phyloP scores from a whole-genome alignment of 169 alveolate species.

The Babesia gibsoni region DNA sequence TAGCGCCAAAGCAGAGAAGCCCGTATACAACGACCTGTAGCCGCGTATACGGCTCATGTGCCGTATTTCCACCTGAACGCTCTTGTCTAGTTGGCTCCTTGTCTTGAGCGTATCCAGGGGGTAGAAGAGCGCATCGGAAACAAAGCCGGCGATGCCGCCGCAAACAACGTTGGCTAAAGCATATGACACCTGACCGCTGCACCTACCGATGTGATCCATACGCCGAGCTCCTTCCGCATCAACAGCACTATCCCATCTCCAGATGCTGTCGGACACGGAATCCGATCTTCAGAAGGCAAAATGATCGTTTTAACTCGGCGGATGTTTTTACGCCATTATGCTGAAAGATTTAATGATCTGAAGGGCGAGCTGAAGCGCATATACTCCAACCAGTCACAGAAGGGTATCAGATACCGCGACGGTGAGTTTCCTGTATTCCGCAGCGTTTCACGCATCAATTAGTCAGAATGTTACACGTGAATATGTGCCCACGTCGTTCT shows the following conservation, averaged over 20 bases:
- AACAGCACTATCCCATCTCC: background rate
- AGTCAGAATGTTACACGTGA: too few relatives aligned
- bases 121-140: constrained; percentile 70
- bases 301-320: constrained; percentile 8
- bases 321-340: constrained; percentile 18
- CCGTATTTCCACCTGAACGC: constrained; percentile 28
- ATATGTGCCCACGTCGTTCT: background rate
- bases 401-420: constrained; percentile 34
- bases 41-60: constrained; percentile 18
- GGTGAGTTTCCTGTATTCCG: constrained; percentile 10
- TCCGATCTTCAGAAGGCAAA: background rate
- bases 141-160: constrained; percentile 79
- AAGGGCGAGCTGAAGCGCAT: constrained; percentile 2
- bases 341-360: background rate
- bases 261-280: background rate
- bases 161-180: constrained; percentile 68
- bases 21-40: constrained; percentile 61
- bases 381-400: constrained; percentile 5
- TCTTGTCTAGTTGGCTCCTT: constrained; percentile 61
- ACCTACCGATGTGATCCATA: constrained; percentile 65
- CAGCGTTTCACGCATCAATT: too few relatives aligned
- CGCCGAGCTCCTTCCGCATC: background rate
- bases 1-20: constrained; percentile 62
- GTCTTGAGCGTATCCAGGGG: constrained; percentile 79
- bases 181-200: background rate